Conservation (phyloP, 179 eudicot genomes). For the Silene noctiflora region DNA sequence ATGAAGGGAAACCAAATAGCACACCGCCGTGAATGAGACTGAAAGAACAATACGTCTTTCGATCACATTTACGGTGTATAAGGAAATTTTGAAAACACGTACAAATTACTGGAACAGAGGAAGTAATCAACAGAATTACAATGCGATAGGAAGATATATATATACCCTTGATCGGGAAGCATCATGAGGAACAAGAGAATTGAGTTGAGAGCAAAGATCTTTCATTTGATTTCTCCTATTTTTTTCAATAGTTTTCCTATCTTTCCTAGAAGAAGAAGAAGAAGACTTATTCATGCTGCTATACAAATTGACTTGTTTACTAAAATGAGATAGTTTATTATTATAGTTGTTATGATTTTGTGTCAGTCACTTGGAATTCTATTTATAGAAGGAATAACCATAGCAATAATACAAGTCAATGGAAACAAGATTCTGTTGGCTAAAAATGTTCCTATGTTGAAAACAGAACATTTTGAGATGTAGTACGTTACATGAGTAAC, state of each 20-base stretch:
- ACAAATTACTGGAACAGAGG: no score
- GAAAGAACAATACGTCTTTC: no score
- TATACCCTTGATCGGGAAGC: conserved; percentile 26
- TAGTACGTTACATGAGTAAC: not conserved
- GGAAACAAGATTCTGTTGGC: not conserved
- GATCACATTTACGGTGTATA: no score
- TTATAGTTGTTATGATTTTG: not conserved
- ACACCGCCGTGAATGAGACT: no score
- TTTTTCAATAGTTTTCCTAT: conserved; percentile 56
- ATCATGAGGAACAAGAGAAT: conserved; percentile 44
- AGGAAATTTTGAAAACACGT: no score
- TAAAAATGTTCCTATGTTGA: not conserved
- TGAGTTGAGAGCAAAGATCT: conserved; percentile 50
- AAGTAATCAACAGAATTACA: no score
- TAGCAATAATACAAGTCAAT: no score
- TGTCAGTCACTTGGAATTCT: conserved; percentile 1
- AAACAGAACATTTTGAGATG: not conserved
- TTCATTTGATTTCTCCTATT: conserved; percentile 62
- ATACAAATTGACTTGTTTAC: not conserved
- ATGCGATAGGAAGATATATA: not conserved
- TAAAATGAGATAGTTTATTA: not conserved
- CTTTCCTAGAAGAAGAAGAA: conserved; percentile 31
- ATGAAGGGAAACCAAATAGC: no score
- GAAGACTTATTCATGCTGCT: conserved; percentile 2
- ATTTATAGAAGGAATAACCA: conserved; percentile 6